phyloP scores from a whole-genome alignment of 2,329 filamentous ascomycete genomes.

The Corniculantispora saksenae region DNA sequence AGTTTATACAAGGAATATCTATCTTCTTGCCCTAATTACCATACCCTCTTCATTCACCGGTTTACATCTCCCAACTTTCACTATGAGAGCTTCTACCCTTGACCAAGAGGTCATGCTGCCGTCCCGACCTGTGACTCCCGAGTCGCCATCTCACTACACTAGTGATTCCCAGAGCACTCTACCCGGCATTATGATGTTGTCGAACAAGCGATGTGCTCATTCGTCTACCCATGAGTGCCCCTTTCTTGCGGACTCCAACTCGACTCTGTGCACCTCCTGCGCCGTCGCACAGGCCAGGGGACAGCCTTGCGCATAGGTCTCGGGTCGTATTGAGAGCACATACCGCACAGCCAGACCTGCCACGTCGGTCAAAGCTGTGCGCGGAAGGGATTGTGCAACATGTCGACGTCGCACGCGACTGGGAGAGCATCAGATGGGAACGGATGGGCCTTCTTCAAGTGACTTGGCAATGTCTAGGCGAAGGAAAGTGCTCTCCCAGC shows the following conservation, averaged over 20 bases:
- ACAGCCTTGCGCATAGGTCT: slow-evolving; percentile 26
- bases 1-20: not conserved
- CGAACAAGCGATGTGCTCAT: slow-evolving; percentile 34
- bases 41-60: not conserved
- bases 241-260: slow-evolving; percentile 31
- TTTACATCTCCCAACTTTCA: not conserved
- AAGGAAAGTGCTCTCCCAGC: not conserved
- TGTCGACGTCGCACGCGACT: not conserved
- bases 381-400: not conserved
- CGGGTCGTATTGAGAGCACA: not conserved
- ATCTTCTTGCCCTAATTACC: not conserved
- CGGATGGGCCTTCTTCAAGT: not conserved
- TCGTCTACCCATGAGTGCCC: slow-evolving; percentile 29
- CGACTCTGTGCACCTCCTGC: slow-evolving; percentile 28
- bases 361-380: slow-evolving; percentile 5
- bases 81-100: not conserved
- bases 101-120: not conserved
- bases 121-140: not conserved
- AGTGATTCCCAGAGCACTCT: not conserved
- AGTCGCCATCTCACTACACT: not conserved
- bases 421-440: not conserved
- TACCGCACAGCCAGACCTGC: not conserved
- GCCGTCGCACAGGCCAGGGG: slow-evolving; percentile 27
- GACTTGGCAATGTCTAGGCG: not conserved
- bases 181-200: slow-evolving; percentile 14